Percentiles rank a stretch among this genome's conserved stretches.
phyloP scores from a whole-genome alignment of 129 eudicot species.

The Escallonia herrerae region DNA sequence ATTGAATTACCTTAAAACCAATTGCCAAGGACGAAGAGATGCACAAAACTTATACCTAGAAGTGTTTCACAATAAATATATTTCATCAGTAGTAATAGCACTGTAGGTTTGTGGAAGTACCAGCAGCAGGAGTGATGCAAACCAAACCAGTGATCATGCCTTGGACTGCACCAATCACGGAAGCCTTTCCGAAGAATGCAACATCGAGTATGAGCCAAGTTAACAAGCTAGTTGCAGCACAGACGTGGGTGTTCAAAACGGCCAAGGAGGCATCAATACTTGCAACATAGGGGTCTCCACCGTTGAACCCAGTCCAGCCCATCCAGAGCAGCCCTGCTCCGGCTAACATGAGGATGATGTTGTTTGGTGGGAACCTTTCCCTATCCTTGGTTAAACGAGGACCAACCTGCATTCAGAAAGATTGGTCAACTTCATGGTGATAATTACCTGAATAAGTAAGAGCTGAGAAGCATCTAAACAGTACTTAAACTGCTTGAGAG shows the following conservation, averaged over 20 bases:
- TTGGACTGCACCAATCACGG: slow-evolving; percentile 46
- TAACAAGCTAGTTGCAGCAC: slow-evolving; percentile 41
- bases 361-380: slow-evolving; percentile 44
- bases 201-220: slow-evolving; percentile 40
- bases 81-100: too few species aligned
- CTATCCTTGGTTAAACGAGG: slow-evolving; percentile 45
- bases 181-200: slow-evolving; percentile 28
- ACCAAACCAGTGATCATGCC: slow-evolving; percentile 51
- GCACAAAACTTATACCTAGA: too few species aligned
- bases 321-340: slow-evolving; percentile 52
- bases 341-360: slow-evolving; percentile 39
- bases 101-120: slow-evolving; percentile 4
- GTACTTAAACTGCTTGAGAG: too few species aligned
- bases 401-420: slow-evolving; percentile 27
- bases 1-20: too few species aligned
- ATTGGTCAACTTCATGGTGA: background rate
- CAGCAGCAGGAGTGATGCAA: slow-evolving; percentile 47
- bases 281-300: slow-evolving; percentile 46
- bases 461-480: too few species aligned
- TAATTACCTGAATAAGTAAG: too few species aligned
- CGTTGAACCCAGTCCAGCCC: slow-evolving; percentile 53
- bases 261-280: slow-evolving; percentile 40
- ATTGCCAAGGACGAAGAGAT: too few species aligned
- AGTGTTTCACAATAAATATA: too few species aligned
- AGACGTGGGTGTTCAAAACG: slow-evolving; percentile 39